Conservation (phyloP, 1,284 basidiomycete species). For the Apiotrichum sp. region DNA sequence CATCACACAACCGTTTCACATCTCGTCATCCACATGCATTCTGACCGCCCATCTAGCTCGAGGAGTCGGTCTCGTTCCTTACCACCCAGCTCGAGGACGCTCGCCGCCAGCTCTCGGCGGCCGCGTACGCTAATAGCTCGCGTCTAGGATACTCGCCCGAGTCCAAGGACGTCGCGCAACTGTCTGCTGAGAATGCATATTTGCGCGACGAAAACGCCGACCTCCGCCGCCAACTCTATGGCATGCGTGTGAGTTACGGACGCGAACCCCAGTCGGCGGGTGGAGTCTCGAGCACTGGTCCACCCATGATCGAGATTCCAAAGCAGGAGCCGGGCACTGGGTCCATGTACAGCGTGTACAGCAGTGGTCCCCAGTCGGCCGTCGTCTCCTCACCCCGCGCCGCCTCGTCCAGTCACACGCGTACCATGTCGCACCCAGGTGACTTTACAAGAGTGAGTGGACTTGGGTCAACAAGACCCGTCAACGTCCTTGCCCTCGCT, state of each 20-base stretch:
- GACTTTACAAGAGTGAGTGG: conserved; percentile 18
- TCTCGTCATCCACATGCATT: no score
- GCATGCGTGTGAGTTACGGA: conserved; percentile 19
- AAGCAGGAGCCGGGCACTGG: conserved; percentile 8
- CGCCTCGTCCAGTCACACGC: conserved; percentile 11
- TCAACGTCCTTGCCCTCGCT: no score
- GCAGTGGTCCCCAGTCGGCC: conserved; percentile 5
- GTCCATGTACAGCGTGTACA: conserved; percentile 10
- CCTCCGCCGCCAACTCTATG: conserved; percentile 36
- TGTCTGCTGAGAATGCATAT: conserved; percentile 37
- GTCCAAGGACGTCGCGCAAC: conserved; percentile 30
- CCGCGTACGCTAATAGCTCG: conserved; percentile 21
- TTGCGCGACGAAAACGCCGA: conserved; percentile 42
- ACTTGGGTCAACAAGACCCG: background rate
- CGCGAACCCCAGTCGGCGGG: conserved; percentile 1
- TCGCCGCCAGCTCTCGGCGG: conserved; percentile 33
- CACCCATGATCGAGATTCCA: background rate
- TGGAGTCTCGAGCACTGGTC: background rate
- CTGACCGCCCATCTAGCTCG: conserved; percentile 23
- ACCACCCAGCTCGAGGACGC: conserved; percentile 40
- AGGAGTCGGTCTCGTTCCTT: conserved; percentile 36
- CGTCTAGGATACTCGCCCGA: conserved; percentile 24
- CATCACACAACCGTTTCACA: background rate
- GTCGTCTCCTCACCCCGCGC: conserved; percentile 14
- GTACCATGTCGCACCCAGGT: conserved; percentile 19